A percentile compares a stretch with the other conserved stretches of the same genome.
phyloP scores from a whole-genome alignment of 352 stramenopile species.

The Phytophthora pluvialis region DNA sequence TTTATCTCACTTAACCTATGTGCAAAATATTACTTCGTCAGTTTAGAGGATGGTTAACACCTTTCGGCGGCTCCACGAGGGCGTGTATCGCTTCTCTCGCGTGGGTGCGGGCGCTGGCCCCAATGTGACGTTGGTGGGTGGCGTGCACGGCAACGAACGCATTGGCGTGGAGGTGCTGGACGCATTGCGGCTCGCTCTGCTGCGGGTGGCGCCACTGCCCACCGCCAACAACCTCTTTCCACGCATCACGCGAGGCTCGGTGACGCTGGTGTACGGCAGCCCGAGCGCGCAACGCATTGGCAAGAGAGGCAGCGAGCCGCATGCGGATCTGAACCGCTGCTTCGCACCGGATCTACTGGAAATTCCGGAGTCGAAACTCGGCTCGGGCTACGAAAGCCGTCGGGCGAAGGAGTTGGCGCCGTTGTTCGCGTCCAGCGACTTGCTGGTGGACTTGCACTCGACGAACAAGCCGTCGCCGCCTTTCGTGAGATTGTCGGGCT shows the following conservation, averaged over 20 bases:
- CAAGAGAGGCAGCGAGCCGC: conserved; percentile 54
- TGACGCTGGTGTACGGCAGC: conserved; percentile 77
- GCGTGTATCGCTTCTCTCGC: conserved; percentile 57
- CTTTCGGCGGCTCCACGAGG: conserved; percentile 46
- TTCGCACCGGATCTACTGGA: conserved; percentile 52
- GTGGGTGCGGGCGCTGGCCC: conserved; percentile 21
- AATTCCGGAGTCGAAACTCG: conserved; percentile 1
- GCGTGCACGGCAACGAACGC: conserved; percentile 81
- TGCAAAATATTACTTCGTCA: background rate
- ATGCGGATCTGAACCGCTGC: conserved; percentile 76
- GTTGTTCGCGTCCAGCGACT: conserved; percentile 53
- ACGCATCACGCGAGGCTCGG: conserved; percentile 36
- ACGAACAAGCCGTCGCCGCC: conserved; percentile 78
- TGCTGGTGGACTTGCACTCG: conserved; percentile 80
- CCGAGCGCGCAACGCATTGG: conserved; percentile 54
- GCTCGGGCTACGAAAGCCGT: conserved; percentile 49
- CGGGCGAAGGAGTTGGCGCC: conserved; percentile 65
- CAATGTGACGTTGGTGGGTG: conserved; percentile 67
- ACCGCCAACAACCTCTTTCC: conserved; percentile 26
- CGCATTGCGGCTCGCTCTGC: conserved; percentile 52
- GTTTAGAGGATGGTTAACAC: conserved; percentile 30
- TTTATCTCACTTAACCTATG: background rate
- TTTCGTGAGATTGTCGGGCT: conserved; percentile 68
- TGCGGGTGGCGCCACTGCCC: conserved; percentile 33
- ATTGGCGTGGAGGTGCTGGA: conserved; percentile 74